Evolutionary conservation across 2,329 filamentous ascomycete genomes (phyloP), one percentile per base, ranked within the genome.

Genomic region (Fusarium goolgardi): DNA sequence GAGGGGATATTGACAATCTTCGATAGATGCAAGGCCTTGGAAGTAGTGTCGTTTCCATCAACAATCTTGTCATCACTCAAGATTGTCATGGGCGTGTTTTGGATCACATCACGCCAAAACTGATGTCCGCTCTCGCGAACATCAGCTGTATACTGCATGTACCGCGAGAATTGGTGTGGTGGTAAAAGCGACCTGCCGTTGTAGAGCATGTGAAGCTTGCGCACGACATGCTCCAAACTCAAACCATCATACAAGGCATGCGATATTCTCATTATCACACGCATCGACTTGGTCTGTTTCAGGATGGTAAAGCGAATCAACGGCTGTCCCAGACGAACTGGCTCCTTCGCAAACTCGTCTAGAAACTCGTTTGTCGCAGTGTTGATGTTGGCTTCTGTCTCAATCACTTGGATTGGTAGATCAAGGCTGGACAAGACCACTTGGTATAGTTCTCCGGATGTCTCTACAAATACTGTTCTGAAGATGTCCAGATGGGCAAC

Each of bases 161-260:
- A 73, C 4, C 50, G 46, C n/a, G 46, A 31, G 34, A 73, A 73
- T n/a, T 58, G 61, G 3, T 67, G 49, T 9, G 56, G 53, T 18
- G 63, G 20, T 6, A 45, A 34, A 44, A 70, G 55, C 3, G n/a
- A 21, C 16, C 47, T 60, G 3, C 60, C 63, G 18, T 46, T 61
- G 37, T 68, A 73, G 0, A 72, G 45, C 1, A 47, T 31, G 16
- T 69, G 65, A 21, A 73, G 60, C 6, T 41, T 54, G 20, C 59
- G 52, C n/a, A 69, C 32, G n/a, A 73, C 55, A 29, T 61, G 34
- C 27, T 67, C 62, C 2, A 73, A 18, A 16, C 70, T 72, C 37
- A 71, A 9, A 18, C 71, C 71, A 21, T 73, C 71, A 18, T 73
- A 73, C 32, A 73, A 18, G 18, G 71, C 71, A 25, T 73, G 71